These are phyloP conservation scores for Patellaria atrata DNA, from an alignment of 495 filamentous ascomycete genomes.

Conservation along the genomic window DNA sequence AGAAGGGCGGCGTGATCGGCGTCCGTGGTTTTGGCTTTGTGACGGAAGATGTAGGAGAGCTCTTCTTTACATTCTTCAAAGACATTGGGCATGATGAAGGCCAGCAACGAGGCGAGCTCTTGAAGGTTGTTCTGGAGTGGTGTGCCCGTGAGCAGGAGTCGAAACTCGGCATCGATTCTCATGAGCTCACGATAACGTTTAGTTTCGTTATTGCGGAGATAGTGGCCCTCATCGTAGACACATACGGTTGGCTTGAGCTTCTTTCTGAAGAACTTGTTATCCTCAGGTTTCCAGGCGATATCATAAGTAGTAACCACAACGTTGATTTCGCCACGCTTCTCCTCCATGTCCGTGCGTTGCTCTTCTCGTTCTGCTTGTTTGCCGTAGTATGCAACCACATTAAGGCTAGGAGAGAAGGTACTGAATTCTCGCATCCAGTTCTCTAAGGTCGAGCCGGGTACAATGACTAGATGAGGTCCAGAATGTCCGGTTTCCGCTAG, in stretches of 20 bases:
- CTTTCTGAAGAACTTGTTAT: slow-evolving; percentile 55
- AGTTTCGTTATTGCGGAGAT: slow-evolving; percentile 73
- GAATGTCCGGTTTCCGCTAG: slow-evolving; percentile 50
- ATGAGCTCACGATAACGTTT: slow-evolving; percentile 68
- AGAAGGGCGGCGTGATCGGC: slow-evolving; percentile 56
- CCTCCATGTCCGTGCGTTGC: slow-evolving; percentile 50
- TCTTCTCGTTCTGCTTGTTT: slow-evolving; percentile 42
- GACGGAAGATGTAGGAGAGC: slow-evolving; percentile 69
- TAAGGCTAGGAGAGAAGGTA: slow-evolving; percentile 64
- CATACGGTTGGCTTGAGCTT: slow-evolving; percentile 46
- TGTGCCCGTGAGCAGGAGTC: slow-evolving; percentile 80
- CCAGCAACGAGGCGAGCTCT: slow-evolving; percentile 75
- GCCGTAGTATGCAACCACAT: slow-evolving; percentile 73
- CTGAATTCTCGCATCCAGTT: slow-evolving; percentile 90
- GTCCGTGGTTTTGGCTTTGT: slow-evolving; percentile 73
- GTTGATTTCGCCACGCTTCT: slow-evolving; percentile 51
- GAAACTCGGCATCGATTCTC: slow-evolving; percentile 59
- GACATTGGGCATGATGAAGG: slow-evolving; percentile 76
- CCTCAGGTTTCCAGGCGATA: slow-evolving; percentile 46
- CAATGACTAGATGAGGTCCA: slow-evolving; percentile 77
- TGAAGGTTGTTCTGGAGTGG: slow-evolving; percentile 92
- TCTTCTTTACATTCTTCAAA: slow-evolving; percentile 62
- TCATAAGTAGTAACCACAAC: slow-evolving; percentile 89
- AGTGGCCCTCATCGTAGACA: slow-evolving; percentile 87
- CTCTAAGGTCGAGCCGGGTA: slow-evolving; percentile 82